Percentiles rank a stretch among this genome's conserved stretches.
Evolutionary conservation across 2,329 filamentous ascomycete species (phyloP).

Genomic region (Aspergillus fructus): DNA sequence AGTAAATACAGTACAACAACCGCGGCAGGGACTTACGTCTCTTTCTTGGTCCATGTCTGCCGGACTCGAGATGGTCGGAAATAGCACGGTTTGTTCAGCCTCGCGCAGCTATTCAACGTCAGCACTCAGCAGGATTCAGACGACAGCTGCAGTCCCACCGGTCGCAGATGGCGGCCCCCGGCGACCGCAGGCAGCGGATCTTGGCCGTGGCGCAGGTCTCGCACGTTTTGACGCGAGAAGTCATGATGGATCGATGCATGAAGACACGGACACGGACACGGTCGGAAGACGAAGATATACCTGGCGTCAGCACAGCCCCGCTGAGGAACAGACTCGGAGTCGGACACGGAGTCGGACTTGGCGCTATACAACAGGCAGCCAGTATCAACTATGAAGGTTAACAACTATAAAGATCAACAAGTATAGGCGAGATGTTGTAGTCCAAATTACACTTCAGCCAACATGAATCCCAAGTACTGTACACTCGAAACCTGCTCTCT

Average conservation of each 20-base stretch:
- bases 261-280: slow-evolving; percentile 5
- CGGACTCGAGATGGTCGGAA: slow-evolving; percentile 16
- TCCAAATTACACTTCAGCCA: neutral
- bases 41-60: slow-evolving; percentile 12
- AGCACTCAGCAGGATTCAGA: neutral
- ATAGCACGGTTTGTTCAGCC: slow-evolving; percentile 16
- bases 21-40: neutral
- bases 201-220: slow-evolving; percentile 15
- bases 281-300: neutral
- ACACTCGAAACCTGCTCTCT: slow-evolving; percentile 20
- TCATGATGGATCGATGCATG: neutral
- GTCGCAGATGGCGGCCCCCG: slow-evolving; percentile 12
- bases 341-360: neutral
- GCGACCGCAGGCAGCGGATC: slow-evolving; percentile 14
- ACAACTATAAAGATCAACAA: neutral
- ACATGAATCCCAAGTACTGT: slow-evolving; percentile 14
- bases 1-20: too few species aligned
- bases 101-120: slow-evolving; percentile 3
- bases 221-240: slow-evolving; percentile 13
- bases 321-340: neutral
- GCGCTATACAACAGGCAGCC: too few species aligned
- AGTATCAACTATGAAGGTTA: neutral
- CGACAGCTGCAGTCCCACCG: slow-evolving; percentile 2
- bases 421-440: neutral
- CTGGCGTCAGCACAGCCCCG: too few species aligned